phyloP scores from a whole-genome alignment of 176 grass and related monocot genomes.

The Bromus sterilis region DNA sequence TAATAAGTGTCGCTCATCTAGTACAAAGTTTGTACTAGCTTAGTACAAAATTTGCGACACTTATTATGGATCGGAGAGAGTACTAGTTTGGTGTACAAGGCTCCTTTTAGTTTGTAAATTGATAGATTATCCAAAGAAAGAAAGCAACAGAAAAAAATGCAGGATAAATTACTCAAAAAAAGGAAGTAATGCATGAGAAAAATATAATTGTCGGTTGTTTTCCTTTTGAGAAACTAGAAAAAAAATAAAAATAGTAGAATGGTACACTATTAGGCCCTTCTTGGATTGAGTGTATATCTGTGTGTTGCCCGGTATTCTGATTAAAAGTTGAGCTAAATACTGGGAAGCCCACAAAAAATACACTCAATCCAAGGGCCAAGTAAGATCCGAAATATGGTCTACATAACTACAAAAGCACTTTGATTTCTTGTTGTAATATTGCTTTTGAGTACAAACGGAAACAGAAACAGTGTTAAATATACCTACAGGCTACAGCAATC shows the following conservation, averaged over 20 bases:
- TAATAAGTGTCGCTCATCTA: too few relatives aligned
- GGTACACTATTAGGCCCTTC: too few relatives aligned
- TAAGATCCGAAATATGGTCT: not conserved
- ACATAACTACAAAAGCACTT: not conserved
- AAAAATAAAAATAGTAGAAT: not conserved
- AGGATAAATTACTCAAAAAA: not conserved
- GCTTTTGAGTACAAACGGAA: not conserved
- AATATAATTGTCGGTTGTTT: not conserved
- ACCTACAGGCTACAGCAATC: too few relatives aligned
- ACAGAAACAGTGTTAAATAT: not conserved
- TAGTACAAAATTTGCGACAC: too few relatives aligned
- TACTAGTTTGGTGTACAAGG: not conserved
- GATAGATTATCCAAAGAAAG: too few relatives aligned
- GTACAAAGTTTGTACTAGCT: too few relatives aligned
- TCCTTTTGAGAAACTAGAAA: not conserved
- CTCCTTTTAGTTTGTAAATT: not conserved
- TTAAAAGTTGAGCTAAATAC: too few relatives aligned
- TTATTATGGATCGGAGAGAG: too few relatives aligned
- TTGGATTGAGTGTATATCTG: too few relatives aligned
- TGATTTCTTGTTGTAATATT: not conserved
- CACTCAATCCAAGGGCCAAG: too few relatives aligned
- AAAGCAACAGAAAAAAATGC: not conserved
- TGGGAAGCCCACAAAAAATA: too few relatives aligned
- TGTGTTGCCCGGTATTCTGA: too few relatives aligned
- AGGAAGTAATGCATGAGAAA: not conserved